A percentile compares a stretch with the other conserved stretches of the same genome.
phyloP scores from a whole-genome alignment of 768 basidiomycete species.

The Lepiota venenata region DNA sequence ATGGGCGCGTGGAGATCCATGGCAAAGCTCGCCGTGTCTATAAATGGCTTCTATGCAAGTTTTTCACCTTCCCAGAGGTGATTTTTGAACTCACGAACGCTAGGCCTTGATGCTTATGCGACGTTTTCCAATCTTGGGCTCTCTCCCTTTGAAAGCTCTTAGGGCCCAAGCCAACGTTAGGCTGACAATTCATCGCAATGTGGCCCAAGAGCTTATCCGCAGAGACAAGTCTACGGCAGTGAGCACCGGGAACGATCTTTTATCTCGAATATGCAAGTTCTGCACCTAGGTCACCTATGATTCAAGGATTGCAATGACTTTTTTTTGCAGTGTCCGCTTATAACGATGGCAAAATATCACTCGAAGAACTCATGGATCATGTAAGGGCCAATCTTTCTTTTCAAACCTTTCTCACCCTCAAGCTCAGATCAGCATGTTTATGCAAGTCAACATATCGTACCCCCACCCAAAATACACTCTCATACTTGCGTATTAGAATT shows the following conservation, averaged over 20 bases:
- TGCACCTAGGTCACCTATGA: no score
- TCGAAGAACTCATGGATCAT: no score
- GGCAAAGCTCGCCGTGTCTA: constrained; percentile 18
- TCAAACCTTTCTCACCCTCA: no score
- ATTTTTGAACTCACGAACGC: constrained; percentile 2
- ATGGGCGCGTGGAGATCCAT: constrained; percentile 21
- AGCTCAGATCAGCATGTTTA: constrained; percentile 30
- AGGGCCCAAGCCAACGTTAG: constrained; percentile 15
- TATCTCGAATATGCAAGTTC: no score
- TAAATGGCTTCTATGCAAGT: background rate
- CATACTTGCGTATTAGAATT: constrained; percentile 20
- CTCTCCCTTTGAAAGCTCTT: constrained; percentile 16
- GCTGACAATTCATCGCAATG: background rate
- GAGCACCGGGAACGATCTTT: no score
- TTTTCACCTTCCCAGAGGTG: background rate
- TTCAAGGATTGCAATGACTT: no score
- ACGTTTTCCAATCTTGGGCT: constrained; percentile 24
- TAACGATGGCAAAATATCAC: no score
- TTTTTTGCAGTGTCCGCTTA: no score
- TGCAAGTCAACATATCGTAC: constrained; percentile 15
- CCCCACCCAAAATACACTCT: background rate
- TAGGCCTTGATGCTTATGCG: constrained; percentile 20
- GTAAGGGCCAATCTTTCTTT: no score
- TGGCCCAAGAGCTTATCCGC: no score
- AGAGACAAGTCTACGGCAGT: no score